Evolutionary conservation across 1,284 basidiomycete genomes (phyloP).

Genomic region (Irpex rosettiformis): DNA sequence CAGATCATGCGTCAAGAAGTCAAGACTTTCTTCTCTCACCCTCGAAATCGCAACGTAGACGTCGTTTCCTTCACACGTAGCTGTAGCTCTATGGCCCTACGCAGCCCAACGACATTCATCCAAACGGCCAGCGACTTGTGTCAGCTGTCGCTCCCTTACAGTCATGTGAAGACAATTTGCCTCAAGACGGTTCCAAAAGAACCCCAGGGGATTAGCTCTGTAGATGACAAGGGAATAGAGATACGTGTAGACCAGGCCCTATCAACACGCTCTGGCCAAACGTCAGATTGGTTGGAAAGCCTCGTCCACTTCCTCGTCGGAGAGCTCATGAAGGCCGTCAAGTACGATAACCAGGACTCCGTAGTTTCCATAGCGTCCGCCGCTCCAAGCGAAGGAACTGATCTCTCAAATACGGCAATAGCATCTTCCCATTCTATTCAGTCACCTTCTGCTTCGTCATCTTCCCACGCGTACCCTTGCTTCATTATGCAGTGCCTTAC

Average conservation of each 20-base stretch:
- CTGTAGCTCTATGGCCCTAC: conserved; percentile 78
- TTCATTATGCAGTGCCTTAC: conserved; percentile 92
- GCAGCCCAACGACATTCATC: conserved; percentile 78
- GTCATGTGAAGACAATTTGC: conserved; percentile 60
- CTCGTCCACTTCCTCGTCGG: conserved; percentile 71
- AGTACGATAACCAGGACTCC: conserved; percentile 25
- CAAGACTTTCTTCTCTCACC: conserved; percentile 69
- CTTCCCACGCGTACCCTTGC: conserved; percentile 66
- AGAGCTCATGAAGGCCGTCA: conserved; percentile 67
- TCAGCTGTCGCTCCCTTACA: conserved; percentile 66
- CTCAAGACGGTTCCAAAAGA: conserved; percentile 41
- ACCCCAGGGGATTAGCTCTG: conserved; percentile 18
- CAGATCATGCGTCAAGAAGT: conserved; percentile 83
- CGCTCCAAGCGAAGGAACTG: conserved; percentile 6
- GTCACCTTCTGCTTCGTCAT: not conserved
- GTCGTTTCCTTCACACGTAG: conserved; percentile 72
- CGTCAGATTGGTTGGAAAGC: conserved; percentile 54
- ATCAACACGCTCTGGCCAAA: conserved; percentile 18
- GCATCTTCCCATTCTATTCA: not conserved
- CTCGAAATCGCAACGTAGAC: conserved; percentile 71
- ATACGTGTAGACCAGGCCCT: conserved; percentile 69
- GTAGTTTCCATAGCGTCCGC: conserved; percentile 9
- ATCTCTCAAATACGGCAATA: not conserved
- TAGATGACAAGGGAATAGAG: conserved; percentile 32
- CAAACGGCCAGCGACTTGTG: conserved; percentile 70